Percentiles rank a stretch among this genome's conserved stretches.
These are phyloP conservation scores for Emmonsia crescens DNA, from an alignment of 2,329 filamentous ascomycete genomes.

Conservation along the genomic window DNA sequence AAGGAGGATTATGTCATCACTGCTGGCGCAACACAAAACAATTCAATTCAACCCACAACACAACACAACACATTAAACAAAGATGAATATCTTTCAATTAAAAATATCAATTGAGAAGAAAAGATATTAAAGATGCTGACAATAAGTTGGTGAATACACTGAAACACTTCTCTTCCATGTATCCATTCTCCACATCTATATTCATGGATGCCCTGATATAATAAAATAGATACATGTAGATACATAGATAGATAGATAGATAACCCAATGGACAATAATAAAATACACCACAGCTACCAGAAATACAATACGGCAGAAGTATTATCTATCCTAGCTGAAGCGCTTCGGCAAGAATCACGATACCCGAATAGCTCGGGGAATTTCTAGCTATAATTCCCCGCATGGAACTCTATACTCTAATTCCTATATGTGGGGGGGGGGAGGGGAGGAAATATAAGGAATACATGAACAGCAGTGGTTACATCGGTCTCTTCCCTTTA, in stretches of 20 bases:
- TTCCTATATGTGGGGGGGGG: not conserved
- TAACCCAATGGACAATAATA: not conserved
- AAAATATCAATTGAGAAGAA: not conserved
- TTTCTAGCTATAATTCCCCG: not conserved
- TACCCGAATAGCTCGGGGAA: not conserved
- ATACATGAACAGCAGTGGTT: too few relatives aligned
- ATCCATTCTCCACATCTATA: not conserved
- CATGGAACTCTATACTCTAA: not conserved
- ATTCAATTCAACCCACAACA: too few relatives aligned
- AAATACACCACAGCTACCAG: not conserved
- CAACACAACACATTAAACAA: not conserved
- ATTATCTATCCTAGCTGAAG: not conserved
- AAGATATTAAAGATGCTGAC: not conserved
- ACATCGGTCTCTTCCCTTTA: too few relatives aligned
- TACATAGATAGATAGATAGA: too few relatives aligned
- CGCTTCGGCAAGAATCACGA: not conserved
- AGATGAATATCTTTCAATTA: not conserved
- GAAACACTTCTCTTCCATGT: not conserved
- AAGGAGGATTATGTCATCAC: constrained; percentile 3
- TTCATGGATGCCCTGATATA: not conserved
- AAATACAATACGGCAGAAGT: not conserved
- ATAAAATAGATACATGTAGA: too few relatives aligned
- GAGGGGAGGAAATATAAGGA: too few relatives aligned
- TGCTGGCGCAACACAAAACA: not conserved
- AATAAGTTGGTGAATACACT: not conserved